Percentiles rank a stretch among this genome's conserved stretches.
Conservation (phyloP, 1,139 yeast genomes). For the Suhomyces maxii region DNA sequence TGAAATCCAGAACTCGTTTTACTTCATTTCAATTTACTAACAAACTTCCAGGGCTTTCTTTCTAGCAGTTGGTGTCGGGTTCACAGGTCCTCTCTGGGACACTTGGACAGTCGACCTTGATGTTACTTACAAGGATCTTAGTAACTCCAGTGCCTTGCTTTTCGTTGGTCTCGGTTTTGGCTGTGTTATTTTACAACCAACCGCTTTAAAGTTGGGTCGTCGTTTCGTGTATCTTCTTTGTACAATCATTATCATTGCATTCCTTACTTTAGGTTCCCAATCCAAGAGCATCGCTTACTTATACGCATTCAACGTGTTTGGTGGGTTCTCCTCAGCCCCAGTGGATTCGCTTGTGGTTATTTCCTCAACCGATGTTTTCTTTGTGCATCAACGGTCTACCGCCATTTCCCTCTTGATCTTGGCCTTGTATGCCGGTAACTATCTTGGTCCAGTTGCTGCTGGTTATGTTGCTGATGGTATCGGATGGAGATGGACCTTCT, state of each 20-base stretch:
- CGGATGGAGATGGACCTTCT: constrained; percentile 45
- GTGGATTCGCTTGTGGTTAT: constrained; percentile 51
- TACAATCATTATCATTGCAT: constrained; percentile 31
- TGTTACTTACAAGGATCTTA: constrained; percentile 28
- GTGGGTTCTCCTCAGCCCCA: constrained; percentile 51
- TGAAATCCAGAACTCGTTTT: background rate
- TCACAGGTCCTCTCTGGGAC: constrained; percentile 43
- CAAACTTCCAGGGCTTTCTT: constrained; percentile 34
- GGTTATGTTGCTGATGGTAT: constrained; percentile 42
- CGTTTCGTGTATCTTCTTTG: constrained; percentile 40
- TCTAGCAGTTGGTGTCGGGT: constrained; percentile 42
- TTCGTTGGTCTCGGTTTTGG: constrained; percentile 42
- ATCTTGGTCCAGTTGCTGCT: constrained; percentile 46
- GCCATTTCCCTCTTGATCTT: constrained; percentile 40
- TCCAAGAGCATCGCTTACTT: constrained; percentile 28
- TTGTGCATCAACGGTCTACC: constrained; percentile 48
- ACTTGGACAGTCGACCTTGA: constrained; percentile 34
- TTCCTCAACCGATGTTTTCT: constrained; percentile 48
- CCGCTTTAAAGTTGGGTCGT: constrained; percentile 43
- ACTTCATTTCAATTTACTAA: constrained; percentile 5
- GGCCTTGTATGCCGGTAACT: constrained; percentile 45
- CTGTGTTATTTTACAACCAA: constrained; percentile 40
- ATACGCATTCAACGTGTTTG: constrained; percentile 33
- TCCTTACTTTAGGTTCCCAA: constrained; percentile 38
- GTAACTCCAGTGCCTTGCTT: constrained; percentile 32